A percentile compares a stretch with the other conserved stretches of the same genome.
These are phyloP conservation scores for Mortierella sp. DNA, from an alignment of 371 early-diverging fungal genomes.

Conservation along the genomic window DNA sequence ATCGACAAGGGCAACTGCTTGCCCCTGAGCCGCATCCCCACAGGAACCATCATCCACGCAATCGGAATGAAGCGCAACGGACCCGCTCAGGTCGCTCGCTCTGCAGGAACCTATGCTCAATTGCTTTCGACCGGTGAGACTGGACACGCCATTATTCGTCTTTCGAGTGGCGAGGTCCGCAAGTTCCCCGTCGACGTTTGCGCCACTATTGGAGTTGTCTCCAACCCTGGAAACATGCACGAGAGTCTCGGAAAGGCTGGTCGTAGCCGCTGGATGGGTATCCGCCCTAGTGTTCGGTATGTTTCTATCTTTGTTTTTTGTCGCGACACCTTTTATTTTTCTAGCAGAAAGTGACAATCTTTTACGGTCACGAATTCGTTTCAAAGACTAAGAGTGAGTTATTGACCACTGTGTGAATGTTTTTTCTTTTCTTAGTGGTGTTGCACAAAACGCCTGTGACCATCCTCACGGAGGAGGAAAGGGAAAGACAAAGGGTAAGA, in stretches of 20 bases:
- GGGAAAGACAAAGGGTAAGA: conserved; percentile 94
- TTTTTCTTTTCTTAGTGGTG: conserved; percentile 74
- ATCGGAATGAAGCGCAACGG: conserved; percentile 88
- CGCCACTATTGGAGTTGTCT: conserved; percentile 95
- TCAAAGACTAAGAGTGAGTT: background rate
- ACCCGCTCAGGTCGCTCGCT: conserved; percentile 86
- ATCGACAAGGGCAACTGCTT: conserved; percentile 93
- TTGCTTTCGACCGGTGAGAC: conserved; percentile 84
- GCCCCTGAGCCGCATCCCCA: conserved; percentile 92
- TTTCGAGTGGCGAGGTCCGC: conserved; percentile 92
- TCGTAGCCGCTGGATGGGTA: conserved; percentile 85
- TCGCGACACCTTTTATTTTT: background rate
- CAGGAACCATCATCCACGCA: conserved; percentile 92
- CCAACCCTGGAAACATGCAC: conserved; percentile 94
- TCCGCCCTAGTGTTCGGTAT: conserved; percentile 94
- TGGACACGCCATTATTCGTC: conserved; percentile 90
- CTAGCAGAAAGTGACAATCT: background rate
- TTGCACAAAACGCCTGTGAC: conserved; percentile 99
- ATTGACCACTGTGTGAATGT: background rate
- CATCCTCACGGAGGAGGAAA: conserved; percentile 99
- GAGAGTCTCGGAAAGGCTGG: conserved; percentile 95
- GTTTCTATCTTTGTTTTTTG: conserved; percentile 1
- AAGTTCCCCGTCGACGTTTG: conserved; percentile 90
- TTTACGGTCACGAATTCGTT: background rate
- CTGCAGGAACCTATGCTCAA: conserved; percentile 95